Evolutionary conservation across 2,329 filamentous ascomycete genomes (phyloP).

Genomic region (Ceratocystis papillata): DNA sequence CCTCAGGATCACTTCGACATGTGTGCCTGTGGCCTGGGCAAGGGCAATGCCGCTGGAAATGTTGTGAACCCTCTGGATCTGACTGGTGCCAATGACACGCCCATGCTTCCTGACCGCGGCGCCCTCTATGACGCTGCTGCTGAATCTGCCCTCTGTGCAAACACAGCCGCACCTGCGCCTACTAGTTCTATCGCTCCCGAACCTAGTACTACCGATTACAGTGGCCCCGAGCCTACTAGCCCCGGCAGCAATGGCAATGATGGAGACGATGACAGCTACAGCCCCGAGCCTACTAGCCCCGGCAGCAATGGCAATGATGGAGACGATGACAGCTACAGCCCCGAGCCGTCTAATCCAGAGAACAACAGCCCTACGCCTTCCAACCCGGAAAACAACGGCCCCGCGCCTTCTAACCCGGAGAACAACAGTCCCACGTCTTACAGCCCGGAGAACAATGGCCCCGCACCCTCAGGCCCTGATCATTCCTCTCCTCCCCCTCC

Average conservation of each 20-base stretch:
- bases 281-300: no score
- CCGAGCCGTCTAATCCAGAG: background rate
- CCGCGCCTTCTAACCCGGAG: background rate
- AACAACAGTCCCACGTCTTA: background rate
- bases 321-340: background rate
- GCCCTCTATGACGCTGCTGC: constrained; percentile 18
- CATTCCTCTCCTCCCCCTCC: background rate
- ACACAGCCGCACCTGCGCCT: constrained; percentile 4
- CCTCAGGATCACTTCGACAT: constrained; percentile 36
- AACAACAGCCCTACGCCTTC: background rate
- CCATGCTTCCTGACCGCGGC: constrained; percentile 20
- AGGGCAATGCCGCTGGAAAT: constrained; percentile 52
- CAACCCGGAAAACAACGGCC: background rate
- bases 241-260: background rate
- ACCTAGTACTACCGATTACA: background rate
- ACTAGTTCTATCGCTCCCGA: background rate
- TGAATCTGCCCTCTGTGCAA: constrained; percentile 4
- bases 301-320: background rate
- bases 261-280: background rate
- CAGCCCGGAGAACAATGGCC: background rate
- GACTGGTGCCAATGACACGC: constrained; percentile 28
- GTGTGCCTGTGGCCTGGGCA: constrained; percentile 33
- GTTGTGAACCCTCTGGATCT: constrained; percentile 42
- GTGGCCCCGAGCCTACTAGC: background rate
- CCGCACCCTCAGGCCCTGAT: background rate